A percentile compares a stretch with the other conserved stretches of the same genome.
These are phyloP conservation scores for Maudiozyma turicensis DNA, from an alignment of 805 yeast species.

Conservation along the genomic window DNA sequence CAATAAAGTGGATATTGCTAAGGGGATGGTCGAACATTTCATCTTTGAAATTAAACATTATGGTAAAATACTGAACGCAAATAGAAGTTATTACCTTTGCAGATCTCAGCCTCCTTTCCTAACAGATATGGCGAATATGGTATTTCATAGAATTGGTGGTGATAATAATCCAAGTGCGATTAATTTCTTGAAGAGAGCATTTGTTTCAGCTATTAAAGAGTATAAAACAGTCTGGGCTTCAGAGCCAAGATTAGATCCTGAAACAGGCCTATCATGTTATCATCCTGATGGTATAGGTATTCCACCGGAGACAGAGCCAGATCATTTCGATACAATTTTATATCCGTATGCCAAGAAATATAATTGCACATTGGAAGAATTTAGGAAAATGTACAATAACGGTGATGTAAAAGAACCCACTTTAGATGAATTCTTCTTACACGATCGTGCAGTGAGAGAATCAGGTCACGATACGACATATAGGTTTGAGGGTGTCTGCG, in stretches of 20 bases:
- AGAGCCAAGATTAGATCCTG: slow-evolving; percentile 60
- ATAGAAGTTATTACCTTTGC: slow-evolving; percentile 80
- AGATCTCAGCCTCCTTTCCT: slow-evolving; percentile 96
- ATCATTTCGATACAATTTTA: slow-evolving; percentile 71
- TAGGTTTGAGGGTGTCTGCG: slow-evolving; percentile 83
- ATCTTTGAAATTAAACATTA: slow-evolving; percentile 83
- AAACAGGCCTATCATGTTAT: slow-evolving; percentile 77
- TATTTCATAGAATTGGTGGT: slow-evolving; percentile 50
- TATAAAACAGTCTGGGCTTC: slow-evolving; percentile 73
- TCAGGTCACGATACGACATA: slow-evolving; percentile 94
- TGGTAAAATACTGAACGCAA: slow-evolving; percentile 90
- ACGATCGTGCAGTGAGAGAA: slow-evolving; percentile 92
- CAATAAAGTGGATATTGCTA: slow-evolving; percentile 56
- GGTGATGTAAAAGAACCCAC: slow-evolving; percentile 61
- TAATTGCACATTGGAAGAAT: slow-evolving; percentile 46
- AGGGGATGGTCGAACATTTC: slow-evolving; percentile 88
- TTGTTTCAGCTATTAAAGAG: slow-evolving; percentile 76
- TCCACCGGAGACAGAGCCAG: slow-evolving; percentile 92
- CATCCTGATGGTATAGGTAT: slow-evolving; percentile 88
- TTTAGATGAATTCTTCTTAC: slow-evolving; percentile 80
- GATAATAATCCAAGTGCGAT: slow-evolving; percentile 39
- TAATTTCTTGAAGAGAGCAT: slow-evolving; percentile 55
- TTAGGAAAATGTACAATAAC: slow-evolving; percentile 58
- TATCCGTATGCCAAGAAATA: slow-evolving; percentile 60
- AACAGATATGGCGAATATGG: slow-evolving; percentile 79